These are phyloP conservation scores for Coemansia asiatica DNA, from an alignment of 192 early-diverging fungal species.

Conservation along the genomic window DNA sequence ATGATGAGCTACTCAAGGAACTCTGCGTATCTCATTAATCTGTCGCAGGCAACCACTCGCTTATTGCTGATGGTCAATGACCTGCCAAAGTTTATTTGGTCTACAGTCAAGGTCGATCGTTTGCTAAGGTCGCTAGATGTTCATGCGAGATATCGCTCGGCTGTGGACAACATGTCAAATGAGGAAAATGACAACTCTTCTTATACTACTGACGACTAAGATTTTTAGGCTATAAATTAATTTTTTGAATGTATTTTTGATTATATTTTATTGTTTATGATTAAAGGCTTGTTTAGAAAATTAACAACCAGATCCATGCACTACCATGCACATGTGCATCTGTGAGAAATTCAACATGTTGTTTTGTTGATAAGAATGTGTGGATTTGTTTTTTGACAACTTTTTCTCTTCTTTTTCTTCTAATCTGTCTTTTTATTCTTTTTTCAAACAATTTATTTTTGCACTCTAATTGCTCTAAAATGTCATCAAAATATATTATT, in stretches of 20 bases:
- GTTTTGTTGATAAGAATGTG: too few species aligned
- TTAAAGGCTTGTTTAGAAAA: too few species aligned
- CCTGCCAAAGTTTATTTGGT: conserved; percentile 89
- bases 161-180: conserved; percentile 14
- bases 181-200: conserved; percentile 7
- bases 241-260: neutral
- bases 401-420: too few species aligned
- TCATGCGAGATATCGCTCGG: conserved; percentile 41
- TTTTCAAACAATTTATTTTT: neutral
- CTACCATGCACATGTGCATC: too few species aligned
- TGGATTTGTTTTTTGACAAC: too few species aligned
- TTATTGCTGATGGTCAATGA: conserved; percentile 90
- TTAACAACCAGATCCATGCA: too few species aligned
- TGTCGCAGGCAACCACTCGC: conserved; percentile 77
- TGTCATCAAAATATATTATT: too few species aligned
- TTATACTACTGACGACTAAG: neutral
- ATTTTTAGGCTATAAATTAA: too few species aligned
- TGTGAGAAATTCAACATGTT: too few species aligned
- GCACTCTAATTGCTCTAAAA: too few species aligned
- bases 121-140: conserved; percentile 47
- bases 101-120: conserved; percentile 64
- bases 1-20: conserved; percentile 76
- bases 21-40: conserved; percentile 69
- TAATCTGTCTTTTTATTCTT: too few species aligned
- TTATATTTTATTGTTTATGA: too few species aligned